Conservation (phyloP, 192 early-diverging fungal genomes). For the Thamnidium elegans region DNA sequence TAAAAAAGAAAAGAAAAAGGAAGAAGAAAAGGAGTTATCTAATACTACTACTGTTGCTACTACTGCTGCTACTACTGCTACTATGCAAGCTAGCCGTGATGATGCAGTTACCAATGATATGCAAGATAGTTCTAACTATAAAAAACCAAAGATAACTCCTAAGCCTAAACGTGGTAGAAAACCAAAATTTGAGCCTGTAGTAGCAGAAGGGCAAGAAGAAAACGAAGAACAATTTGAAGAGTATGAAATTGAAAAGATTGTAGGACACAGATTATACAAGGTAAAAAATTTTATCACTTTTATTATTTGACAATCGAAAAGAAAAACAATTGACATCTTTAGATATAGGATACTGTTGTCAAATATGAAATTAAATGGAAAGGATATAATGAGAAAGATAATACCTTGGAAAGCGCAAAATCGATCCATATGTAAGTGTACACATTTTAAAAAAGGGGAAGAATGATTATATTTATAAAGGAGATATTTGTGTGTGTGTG, state of each 20-base stretch:
- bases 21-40: background rate
- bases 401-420: background rate
- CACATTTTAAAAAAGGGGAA: background rate
- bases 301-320: background rate
- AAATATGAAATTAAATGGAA: slow-evolving; percentile 16
- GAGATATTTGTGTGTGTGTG: background rate
- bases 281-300: background rate
- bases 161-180: background rate
- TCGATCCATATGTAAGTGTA: slow-evolving; percentile 8
- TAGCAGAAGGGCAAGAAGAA: background rate
- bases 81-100: background rate
- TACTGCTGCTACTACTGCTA: too few relatives aligned
- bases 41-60: too few relatives aligned
- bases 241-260: slow-evolving; percentile 14
- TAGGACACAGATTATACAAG: background rate
- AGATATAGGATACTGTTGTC: background rate
- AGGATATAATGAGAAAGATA: slow-evolving; percentile 1
- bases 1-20: background rate
- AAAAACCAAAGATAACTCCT: background rate
- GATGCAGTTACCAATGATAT: background rate
- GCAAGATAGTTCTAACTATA: background rate
- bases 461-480: too few relatives aligned
- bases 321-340: background rate
- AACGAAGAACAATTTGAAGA: background rate
- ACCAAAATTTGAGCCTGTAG: background rate